These are phyloP conservation scores for Alternaria sp. DNA, from an alignment of 2,329 filamentous ascomycete species.

Conservation along the genomic window DNA sequence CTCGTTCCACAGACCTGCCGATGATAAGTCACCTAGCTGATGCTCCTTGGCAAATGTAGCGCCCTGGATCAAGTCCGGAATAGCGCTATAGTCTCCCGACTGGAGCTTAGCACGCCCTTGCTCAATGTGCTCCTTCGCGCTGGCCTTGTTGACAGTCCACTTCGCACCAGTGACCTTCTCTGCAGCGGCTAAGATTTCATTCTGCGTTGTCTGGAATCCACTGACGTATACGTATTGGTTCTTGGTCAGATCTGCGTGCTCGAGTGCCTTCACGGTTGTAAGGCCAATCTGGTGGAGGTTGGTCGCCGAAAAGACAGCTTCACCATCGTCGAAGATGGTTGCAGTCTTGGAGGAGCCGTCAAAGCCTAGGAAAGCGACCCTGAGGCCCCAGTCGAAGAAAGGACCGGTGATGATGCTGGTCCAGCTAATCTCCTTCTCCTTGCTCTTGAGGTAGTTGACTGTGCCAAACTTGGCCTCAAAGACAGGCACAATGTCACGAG, in stretches of 20 bases:
- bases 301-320: conserved; percentile 60
- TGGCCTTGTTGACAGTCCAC: conserved; percentile 58
- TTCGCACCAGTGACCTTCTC: conserved; percentile 63
- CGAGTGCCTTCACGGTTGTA: conserved; percentile 61
- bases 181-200: conserved; percentile 62
- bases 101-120: conserved; percentile 47
- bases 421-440: conserved; percentile 63
- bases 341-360: conserved; percentile 60
- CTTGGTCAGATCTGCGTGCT: conserved; percentile 60
- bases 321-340: conserved; percentile 65
- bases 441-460: conserved; percentile 63
- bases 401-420: conserved; percentile 59
- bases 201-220: conserved; percentile 66
- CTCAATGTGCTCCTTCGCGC: conserved; percentile 41
- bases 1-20: conserved; percentile 49
- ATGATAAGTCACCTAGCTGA: conserved; percentile 35
- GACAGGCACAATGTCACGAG: conserved; percentile 57
- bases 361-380: conserved; percentile 61
- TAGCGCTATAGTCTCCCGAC: conserved; percentile 44
- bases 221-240: conserved; percentile 68
- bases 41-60: conserved; percentile 26
- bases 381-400: conserved; percentile 67
- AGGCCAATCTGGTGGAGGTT: conserved; percentile 62
- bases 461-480: conserved; percentile 60
- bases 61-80: conserved; percentile 31